Evolutionary conservation across 345 rosid genomes (phyloP).

Genomic region (Salix udensis): DNA sequence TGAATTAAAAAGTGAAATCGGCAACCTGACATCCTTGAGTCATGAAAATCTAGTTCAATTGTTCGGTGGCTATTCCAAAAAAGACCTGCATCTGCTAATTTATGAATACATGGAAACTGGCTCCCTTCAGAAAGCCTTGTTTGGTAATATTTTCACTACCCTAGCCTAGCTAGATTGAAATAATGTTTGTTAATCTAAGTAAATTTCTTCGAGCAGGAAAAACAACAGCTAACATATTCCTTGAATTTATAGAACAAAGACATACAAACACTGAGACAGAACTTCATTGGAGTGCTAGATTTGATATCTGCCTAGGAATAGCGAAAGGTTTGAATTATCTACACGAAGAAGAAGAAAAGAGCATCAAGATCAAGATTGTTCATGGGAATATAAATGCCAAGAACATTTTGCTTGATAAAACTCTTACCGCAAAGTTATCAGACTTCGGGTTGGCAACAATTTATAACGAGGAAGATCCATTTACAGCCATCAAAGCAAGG

Average conservation of each 20-base stretch:
- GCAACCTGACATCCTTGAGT: not conserved
- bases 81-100: constrained; percentile 8
- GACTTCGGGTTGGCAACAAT: too few relatives aligned
- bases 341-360: constrained; percentile 1
- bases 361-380: not conserved
- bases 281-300: constrained; percentile 6
- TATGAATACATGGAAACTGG: constrained; percentile 13
- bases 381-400: constrained; percentile 16
- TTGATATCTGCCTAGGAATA: constrained; percentile 11
- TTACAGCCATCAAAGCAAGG: too few relatives aligned
- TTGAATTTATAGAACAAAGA: not conserved
- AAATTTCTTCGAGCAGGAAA: too few relatives aligned
- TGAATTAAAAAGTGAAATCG: constrained; percentile 1
- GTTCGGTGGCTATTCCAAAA: not conserved
- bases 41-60: constrained; percentile 13
- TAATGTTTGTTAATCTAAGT: too few relatives aligned
- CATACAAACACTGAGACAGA: not conserved
- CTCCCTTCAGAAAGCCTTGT: constrained; percentile 6
- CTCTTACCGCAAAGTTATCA: not conserved
- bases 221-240: too few relatives aligned
- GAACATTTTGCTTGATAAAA: constrained; percentile 13
- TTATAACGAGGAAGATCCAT: too few relatives aligned
- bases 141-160: not conserved
- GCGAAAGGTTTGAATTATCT: constrained; percentile 17
- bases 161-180: too few relatives aligned